Evolutionary conservation across 768 basidiomycete species (phyloP).

Genomic region (Rhodotorula babjevae): DNA sequence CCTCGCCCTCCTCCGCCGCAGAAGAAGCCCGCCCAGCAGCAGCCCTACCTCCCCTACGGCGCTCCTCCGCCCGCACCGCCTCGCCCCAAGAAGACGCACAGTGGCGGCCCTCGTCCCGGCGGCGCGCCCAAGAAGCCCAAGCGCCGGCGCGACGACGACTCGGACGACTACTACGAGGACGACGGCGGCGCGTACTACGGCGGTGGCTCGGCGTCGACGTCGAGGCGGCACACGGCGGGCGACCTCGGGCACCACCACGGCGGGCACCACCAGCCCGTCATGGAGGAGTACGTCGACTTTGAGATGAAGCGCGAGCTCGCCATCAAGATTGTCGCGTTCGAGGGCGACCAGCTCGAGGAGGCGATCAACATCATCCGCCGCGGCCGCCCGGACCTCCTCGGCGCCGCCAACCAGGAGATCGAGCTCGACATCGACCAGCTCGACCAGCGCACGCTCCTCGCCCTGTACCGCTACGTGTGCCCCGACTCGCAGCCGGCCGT

Average conservation of each 20-base stretch:
- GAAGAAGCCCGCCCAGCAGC: constrained; percentile 16
- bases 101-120: background rate
- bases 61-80: constrained; percentile 8
- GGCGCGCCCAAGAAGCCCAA: constrained; percentile 31
- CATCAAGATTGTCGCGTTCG: constrained; percentile 81
- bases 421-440: constrained; percentile 94
- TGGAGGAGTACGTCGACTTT: constrained; percentile 59
- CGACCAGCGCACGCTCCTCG: constrained; percentile 77
- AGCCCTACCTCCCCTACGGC: constrained; percentile 16
- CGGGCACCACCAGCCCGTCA: constrained; percentile 31
- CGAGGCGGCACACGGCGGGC: background rate
- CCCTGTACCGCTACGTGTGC: constrained; percentile 86
- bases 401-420: constrained; percentile 77
- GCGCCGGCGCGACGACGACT: constrained; percentile 33
- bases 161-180: constrained; percentile 40
- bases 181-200: constrained; percentile 31
- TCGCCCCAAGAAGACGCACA: constrained; percentile 15
- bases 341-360: constrained; percentile 74
- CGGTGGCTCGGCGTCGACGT: constrained; percentile 8
- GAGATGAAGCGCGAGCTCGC: constrained; percentile 98
- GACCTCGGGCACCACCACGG: background rate
- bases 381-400: constrained; percentile 85
- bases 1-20: constrained; percentile 16
- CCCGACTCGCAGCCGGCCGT: constrained; percentile 47
- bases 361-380: constrained; percentile 94